Evolutionary conservation across 129 eudicot genomes (phyloP).

Genomic region (Mikania micrantha): DNA sequence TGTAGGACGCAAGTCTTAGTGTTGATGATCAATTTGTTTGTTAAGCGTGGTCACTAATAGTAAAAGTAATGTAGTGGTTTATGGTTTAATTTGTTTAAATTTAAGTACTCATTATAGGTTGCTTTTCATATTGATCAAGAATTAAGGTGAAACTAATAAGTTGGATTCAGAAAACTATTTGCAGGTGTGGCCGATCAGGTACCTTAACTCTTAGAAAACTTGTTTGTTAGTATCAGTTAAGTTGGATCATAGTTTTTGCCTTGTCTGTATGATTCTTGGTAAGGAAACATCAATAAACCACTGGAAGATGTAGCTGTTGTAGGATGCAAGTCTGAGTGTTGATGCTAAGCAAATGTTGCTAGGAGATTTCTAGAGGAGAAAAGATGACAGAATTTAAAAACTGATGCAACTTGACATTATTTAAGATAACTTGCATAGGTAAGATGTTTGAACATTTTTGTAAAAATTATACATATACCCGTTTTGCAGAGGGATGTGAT

Average conservation of each 20-base stretch:
- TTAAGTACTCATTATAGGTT: background rate
- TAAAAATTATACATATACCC: background rate
- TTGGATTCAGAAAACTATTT: background rate
- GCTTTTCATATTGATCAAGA: slow-evolving; percentile 7
- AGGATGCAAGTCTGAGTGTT: background rate
- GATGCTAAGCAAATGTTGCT: background rate
- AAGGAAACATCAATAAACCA: background rate
- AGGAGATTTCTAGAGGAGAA: background rate
- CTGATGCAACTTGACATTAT: background rate
- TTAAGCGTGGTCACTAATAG: too few relatives aligned
- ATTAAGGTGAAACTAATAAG: background rate
- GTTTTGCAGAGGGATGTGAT: background rate
- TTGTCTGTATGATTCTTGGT: background rate
- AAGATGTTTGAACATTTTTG: background rate
- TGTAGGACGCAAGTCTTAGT: background rate
- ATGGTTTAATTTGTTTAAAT: background rate
- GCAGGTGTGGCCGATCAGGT: slow-evolving; percentile 8
- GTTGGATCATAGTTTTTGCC: slow-evolving; percentile 2
- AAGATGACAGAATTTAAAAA: background rate
- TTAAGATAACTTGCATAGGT: background rate
- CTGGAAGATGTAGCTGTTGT: background rate
- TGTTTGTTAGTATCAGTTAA: slow-evolving; percentile 2
- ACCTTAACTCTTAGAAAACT: slow-evolving; percentile 3
- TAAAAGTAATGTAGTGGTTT: background rate
- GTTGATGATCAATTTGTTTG: too few relatives aligned